Base-by-base conservation (phyloP, 495 filamentous ascomycete species). In the Parmelia sp. region DNA sequence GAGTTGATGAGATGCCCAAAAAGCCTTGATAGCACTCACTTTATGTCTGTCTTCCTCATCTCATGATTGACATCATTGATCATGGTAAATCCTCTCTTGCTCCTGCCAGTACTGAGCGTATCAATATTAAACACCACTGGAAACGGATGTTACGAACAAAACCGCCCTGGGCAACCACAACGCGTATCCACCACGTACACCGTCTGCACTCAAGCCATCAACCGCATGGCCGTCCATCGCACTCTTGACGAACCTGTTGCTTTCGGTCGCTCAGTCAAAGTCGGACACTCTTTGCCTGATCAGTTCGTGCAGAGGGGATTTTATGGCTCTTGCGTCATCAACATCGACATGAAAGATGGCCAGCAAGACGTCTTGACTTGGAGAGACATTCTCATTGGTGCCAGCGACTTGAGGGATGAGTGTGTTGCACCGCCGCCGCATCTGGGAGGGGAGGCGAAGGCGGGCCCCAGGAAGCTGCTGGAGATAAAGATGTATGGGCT, bases 131-230 rank as follows among this genome's bases (percentile, higher is more conserved):
- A 12, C 0, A 10, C 27, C 27, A 31, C 27, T 29, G 8, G 0
- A 21, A 7, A 33, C 29, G 51, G 51, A 17, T 55, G 51, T 29
- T 55, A 55, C 29, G 15, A 6, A 3, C 51, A 55, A 55, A 55
- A 55, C 15, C 51, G 27, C 11, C 51, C 51, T 5, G 29, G 51
- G 6, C 15, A 55, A n/a, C 1, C 51, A 0, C 51, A 55, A n/a
- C 51, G 14, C 17, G 14, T 21, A 11, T 8, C 27, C 9, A 55
- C 51, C 3, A 55, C 51, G 1, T 55, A 14, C 29, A 55, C 29
- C 27, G 51, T 55, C 17, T 55, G 51, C 51, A 2, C 27, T 10
- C 51, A 55, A 55, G 51, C 51, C 15, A 55, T 55, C 51, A 55
- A 55, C 51, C 51, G 5, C 19, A 55, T 55, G 1, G 0, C 51